These are phyloP conservation scores for Torulaspora globosa DNA, from an alignment of 1,139 yeast species.

Conservation along the genomic window DNA sequence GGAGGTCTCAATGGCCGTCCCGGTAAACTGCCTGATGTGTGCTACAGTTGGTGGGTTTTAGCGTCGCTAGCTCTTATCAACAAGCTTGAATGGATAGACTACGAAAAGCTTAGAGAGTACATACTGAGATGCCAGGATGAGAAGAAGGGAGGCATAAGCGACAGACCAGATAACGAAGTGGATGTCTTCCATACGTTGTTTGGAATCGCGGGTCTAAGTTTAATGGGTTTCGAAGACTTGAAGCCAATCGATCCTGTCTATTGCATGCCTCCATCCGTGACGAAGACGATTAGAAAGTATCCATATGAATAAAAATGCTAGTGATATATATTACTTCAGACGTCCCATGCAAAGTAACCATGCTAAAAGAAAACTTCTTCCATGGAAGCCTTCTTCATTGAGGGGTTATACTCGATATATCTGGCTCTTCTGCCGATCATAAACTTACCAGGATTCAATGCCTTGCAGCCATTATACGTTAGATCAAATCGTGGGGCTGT, in stretches of 20 bases:
- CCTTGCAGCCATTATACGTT: slow-evolving; percentile 77
- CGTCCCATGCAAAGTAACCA: neutral
- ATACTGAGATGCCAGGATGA: slow-evolving; percentile 76
- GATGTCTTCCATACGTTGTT: slow-evolving; percentile 92
- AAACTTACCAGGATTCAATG: slow-evolving; percentile 65
- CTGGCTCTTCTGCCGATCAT: slow-evolving; percentile 49
- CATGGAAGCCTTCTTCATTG: slow-evolving; percentile 47
- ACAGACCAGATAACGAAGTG: slow-evolving; percentile 82
- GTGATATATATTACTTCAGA: neutral
- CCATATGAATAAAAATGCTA: slow-evolving; percentile 34
- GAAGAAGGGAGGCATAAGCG: slow-evolving; percentile 83
- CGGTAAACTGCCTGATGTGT: slow-evolving; percentile 91
- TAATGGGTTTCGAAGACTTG: slow-evolving; percentile 59
- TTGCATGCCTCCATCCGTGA: slow-evolving; percentile 63
- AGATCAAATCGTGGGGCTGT: slow-evolving; percentile 68
- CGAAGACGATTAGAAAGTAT: slow-evolving; percentile 46
- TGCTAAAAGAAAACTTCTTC: slow-evolving; percentile 45
- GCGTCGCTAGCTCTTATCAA: slow-evolving; percentile 69
- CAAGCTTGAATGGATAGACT: slow-evolving; percentile 71
- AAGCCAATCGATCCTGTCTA: slow-evolving; percentile 74
- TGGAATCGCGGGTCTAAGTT: slow-evolving; percentile 80
- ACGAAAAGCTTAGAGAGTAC: slow-evolving; percentile 54
- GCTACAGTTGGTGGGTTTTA: slow-evolving; percentile 97
- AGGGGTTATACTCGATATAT: slow-evolving; percentile 69
- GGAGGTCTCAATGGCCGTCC: slow-evolving; percentile 98